Base-by-base conservation (phyloP, 345 rosid species). In the Citrus hindsii region DNA sequence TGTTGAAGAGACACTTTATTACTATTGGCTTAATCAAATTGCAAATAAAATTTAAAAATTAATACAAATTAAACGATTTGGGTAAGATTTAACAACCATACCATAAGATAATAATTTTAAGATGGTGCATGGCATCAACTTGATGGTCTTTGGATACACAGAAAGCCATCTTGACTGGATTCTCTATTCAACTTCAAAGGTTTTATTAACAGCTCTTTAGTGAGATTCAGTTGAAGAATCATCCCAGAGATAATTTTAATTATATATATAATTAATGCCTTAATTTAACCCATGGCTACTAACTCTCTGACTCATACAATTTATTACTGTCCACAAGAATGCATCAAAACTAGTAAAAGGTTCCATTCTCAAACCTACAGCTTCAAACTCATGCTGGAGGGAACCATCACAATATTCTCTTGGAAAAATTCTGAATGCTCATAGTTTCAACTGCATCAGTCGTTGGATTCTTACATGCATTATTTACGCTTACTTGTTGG, bases 181-280 rank as follows among this genome's bases (percentile, higher is more conserved):
- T 46, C 19, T 72, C 30, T 42, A 72, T 72, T 56, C 75, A 22
- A 32, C 46, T 56, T 72, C 65, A 19, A 53, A 33, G 27, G n/a
- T 71, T 8, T 18, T 48, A 25, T 1, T 16, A 46, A 4, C 6
- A 27, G 33, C n/a, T 28, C 28, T 6, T 32, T 64, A 6, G 76
- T 51, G 38, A 25, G 67, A 73, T 73, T 61, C 68, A 27, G 38
- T 13, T 70, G 74, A 48, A 70, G 60, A 70, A 70, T 25, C 38
- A 22, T 22, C 5, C 7, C 21, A 5, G 22, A 24, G 9, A 40
- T 24, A 40, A 13, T 5, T 6, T n/a, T 33, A 4, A n/a, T 30
- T 27, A 37, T 38, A 35, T 2, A 4, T 12, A 24, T 38, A 13
- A 6, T 28, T 28, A 30, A 28, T 63, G 9, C 7, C 32, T 66